These are phyloP conservation scores for Kluyveromyces aestuarii DNA, from an alignment of 805 yeast species.

Conservation along the genomic window DNA sequence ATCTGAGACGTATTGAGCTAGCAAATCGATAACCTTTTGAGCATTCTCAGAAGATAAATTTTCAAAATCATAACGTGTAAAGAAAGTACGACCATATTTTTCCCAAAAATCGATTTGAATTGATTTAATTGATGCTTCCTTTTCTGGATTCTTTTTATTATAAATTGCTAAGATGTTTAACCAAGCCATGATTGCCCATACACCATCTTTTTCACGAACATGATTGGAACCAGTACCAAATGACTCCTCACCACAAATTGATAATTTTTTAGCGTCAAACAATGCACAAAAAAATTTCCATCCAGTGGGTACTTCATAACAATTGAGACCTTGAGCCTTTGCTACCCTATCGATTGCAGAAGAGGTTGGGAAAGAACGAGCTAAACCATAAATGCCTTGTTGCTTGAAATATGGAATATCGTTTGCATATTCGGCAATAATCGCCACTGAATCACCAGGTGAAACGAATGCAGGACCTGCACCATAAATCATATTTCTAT, in stretches of 20 bases:
- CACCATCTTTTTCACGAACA: conserved; percentile 93
- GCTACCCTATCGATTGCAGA: conserved; percentile 93
- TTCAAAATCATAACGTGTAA: conserved; percentile 93
- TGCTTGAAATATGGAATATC: conserved; percentile 86
- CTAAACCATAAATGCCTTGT: conserved; percentile 84
- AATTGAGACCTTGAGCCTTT: conserved; percentile 55
- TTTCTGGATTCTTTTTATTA: conserved; percentile 48
- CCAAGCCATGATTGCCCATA: conserved; percentile 98
- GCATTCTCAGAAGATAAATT: conserved; percentile 74
- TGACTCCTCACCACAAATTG: conserved; percentile 97
- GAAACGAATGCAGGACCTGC: conserved; percentile 82
- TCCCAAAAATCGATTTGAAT: conserved; percentile 85
- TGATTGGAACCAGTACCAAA: conserved; percentile 98
- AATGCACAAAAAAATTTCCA: conserved; percentile 97
- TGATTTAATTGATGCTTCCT: conserved; percentile 57
- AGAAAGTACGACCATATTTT: conserved; percentile 92
- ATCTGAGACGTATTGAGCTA: conserved; percentile 34
- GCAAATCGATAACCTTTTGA: conserved; percentile 46
- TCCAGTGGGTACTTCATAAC: conserved; percentile 97
- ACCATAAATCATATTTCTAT: conserved; percentile 97
- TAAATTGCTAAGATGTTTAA: conserved; percentile 86
- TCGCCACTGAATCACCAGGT: conserved; percentile 97
- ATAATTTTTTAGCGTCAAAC: conserved; percentile 85
- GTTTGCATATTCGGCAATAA: conserved; percentile 88
- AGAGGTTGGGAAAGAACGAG: conserved; percentile 96